phyloP scores from a whole-genome alignment of 352 stramenopile genomes.

The Nothophytophthora sp. region DNA sequence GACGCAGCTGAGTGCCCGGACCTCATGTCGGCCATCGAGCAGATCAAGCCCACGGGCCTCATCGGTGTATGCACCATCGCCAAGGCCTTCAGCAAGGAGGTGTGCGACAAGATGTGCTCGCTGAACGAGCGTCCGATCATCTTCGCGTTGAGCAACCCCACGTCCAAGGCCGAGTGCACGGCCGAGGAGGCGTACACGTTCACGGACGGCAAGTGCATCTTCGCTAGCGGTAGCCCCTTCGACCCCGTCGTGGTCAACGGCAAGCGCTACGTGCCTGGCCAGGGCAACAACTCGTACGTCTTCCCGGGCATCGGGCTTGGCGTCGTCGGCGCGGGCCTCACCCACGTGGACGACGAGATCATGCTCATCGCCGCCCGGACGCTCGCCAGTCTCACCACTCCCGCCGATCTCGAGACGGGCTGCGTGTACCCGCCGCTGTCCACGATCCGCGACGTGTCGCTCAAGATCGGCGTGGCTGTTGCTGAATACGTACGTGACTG shows the following conservation, averaged over 20 bases:
- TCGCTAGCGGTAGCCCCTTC: slow-evolving; percentile 96
- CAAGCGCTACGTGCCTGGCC: slow-evolving; percentile 79
- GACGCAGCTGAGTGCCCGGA: slow-evolving; percentile 63
- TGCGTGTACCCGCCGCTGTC: slow-evolving; percentile 94
- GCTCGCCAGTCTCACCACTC: slow-evolving; percentile 71
- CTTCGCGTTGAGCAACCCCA: slow-evolving; percentile 97
- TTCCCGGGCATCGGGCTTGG: slow-evolving; percentile 97
- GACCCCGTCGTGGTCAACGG: slow-evolving; percentile 92
- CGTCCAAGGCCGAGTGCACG: slow-evolving; percentile 96
- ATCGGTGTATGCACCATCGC: slow-evolving; percentile 93
- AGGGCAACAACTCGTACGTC: slow-evolving; percentile 97
- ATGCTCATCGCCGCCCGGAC: slow-evolving; percentile 85
- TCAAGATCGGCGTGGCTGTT: slow-evolving; percentile 7
- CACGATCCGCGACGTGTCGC: slow-evolving; percentile 71
- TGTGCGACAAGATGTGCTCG: slow-evolving; percentile 90
- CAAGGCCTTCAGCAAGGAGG: slow-evolving; percentile 88
- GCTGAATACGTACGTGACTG: slow-evolving; percentile 13
- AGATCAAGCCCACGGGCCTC: slow-evolving; percentile 93
- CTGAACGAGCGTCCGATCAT: slow-evolving; percentile 94
- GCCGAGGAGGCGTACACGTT: slow-evolving; percentile 97
- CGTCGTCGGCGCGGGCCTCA: slow-evolving; percentile 85
- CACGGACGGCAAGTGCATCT: slow-evolving; percentile 95
- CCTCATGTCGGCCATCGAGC: slow-evolving; percentile 78
- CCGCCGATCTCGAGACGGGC: slow-evolving; percentile 90
- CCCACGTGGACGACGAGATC: slow-evolving; percentile 78